Percentiles rank a stretch among this genome's conserved stretches.
Conservation (phyloP, 140 eudicot species). For the Stevia rebaudiana region DNA sequence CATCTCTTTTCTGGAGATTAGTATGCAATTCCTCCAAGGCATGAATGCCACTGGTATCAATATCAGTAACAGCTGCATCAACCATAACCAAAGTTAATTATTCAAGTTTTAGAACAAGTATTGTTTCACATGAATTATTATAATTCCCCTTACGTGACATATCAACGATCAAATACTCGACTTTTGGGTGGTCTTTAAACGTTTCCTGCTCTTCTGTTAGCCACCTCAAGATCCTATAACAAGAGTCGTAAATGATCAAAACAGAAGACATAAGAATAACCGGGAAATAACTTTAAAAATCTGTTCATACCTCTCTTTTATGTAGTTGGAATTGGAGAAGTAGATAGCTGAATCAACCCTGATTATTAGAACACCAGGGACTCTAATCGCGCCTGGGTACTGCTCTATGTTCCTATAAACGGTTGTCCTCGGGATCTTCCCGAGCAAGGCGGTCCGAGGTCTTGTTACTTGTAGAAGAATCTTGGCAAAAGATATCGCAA, state of each 20-base stretch:
- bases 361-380: conserved; percentile 60
- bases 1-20: conserved; percentile 48
- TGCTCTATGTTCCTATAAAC: conserved; percentile 64
- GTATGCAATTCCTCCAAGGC: conserved; percentile 58
- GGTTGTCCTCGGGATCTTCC: conserved; percentile 62
- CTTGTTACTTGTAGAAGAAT: conserved; percentile 72
- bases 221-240: conserved; percentile 64
- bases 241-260: neutral
- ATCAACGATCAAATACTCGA: conserved; percentile 51
- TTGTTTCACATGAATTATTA: neutral
- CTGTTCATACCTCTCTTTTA: conserved; percentile 62
- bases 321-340: conserved; percentile 69
- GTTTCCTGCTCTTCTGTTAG: conserved; percentile 59
- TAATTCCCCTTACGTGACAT: conserved; percentile 61
- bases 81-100: neutral
- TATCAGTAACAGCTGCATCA: conserved; percentile 79
- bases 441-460: conserved; percentile 63
- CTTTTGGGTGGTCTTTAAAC: conserved; percentile 36
- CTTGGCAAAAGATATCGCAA: conserved; percentile 62
- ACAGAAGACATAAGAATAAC: neutral
- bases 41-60: conserved; percentile 89
- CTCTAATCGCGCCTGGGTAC: conserved; percentile 55
- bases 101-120: neutral
- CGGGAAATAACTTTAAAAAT: too few relatives aligned
- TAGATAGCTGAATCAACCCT: conserved; percentile 79